Base-by-base conservation (phyloP, 2,329 filamentous ascomycete species). In the Penicillium sp. region DNA sequence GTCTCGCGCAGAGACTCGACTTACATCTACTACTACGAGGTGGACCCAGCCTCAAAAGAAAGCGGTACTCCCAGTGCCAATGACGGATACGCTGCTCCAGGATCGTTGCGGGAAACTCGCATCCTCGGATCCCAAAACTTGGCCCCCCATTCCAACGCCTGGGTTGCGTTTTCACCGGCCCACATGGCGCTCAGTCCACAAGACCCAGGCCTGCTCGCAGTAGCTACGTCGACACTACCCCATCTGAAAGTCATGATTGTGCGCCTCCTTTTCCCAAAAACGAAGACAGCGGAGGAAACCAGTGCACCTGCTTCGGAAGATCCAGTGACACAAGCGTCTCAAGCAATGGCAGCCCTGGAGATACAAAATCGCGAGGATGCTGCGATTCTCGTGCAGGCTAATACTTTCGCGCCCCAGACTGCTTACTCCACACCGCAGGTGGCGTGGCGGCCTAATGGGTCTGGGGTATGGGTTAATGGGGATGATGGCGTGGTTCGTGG, bases 401-500 rank as follows among this genome's bases (percentile, higher is more conserved):
- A 77, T 43, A 85, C 84, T 0, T 74, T 85, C 61, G 81, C 84
- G 18, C 82, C 84, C n/a, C 84, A 87, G 65, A 86, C 84, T 29
- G 74, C 79, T 0, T 87, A 86, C 66, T 85, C 82, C 19, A 87
- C 83, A 6, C 84, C 84, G 7, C 79, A 82, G 47, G 72, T 86
- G 7, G 78, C 77, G 6, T 87, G 85, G 84, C 71, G 84, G 26
- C 83, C 84, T 1, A 79, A 85, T 65, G 84, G 83, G 0, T 80
- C 76, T 39, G 84, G 84, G 0, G 71, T 87, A 0, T 87, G 82
- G 78, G 82, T 87, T 11, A 87, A 84, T 70, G 82, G 82, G 3
- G 84, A 87, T 61, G 85, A 87, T 65, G 84, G 85, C 0, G 73
- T 81, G 7, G 75, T 87, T 27, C 74, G 84, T 44, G 84, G 84